phyloP scores from a whole-genome alignment of 257 asterid species.

The Salvia miltiorrhiza region DNA sequence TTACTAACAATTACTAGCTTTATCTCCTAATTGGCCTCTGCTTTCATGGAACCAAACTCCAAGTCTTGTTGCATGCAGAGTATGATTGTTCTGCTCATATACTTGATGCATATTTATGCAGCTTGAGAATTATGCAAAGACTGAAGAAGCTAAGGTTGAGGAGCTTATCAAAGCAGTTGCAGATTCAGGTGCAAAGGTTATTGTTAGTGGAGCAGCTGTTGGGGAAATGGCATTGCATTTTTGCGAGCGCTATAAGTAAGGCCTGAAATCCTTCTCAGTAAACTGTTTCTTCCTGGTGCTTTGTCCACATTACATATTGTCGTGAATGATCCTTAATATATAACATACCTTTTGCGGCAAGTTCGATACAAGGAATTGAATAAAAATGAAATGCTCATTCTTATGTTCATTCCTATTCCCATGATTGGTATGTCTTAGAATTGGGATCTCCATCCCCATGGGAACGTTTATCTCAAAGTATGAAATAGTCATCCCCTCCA shows the following conservation, averaged over 20 bases:
- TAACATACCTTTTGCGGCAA: too few species aligned
- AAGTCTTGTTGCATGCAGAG: slow-evolving; percentile 1
- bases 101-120: slow-evolving; percentile 23
- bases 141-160: slow-evolving; percentile 94
- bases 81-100: neutral
- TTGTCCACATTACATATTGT: neutral
- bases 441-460: neutral
- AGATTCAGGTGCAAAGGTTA: slow-evolving; percentile 95
- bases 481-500: neutral
- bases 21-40: slow-evolving; percentile 5
- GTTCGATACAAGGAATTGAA: neutral
- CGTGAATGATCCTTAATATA: neutral
- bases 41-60: neutral
- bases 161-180: slow-evolving; percentile 91
- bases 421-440: neutral
- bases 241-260: slow-evolving; percentile 93
- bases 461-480: neutral
- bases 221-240: slow-evolving; percentile 99
- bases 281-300: slow-evolving; percentile 7
- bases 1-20: neutral
- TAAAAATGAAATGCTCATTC: neutral
- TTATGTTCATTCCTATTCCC: neutral
- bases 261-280: neutral
- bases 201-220: slow-evolving; percentile 88
- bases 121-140: slow-evolving; percentile 93